A percentile compares a stretch with the other conserved stretches of the same genome.
Conservation (phyloP, 306 rosid species). For the Sechiopsis laciniata region DNA sequence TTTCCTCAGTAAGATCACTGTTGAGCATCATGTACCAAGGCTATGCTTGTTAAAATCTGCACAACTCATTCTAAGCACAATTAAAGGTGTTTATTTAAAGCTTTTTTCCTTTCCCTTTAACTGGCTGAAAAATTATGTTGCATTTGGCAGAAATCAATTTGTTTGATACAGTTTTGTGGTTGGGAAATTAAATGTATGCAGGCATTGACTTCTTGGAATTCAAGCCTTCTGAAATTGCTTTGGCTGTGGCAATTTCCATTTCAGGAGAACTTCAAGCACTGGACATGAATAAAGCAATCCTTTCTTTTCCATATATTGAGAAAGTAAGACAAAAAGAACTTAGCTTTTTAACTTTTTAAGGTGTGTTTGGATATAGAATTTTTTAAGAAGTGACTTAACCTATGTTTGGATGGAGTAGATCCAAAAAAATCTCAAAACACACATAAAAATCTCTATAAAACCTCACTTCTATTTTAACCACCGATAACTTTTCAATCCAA, state of each 20-base stretch:
- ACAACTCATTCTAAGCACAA: slow-evolving; percentile 40
- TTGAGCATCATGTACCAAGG: slow-evolving; percentile 23
- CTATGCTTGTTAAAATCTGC: slow-evolving; percentile 34
- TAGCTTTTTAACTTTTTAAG: background rate
- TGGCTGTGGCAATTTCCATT: slow-evolving; percentile 61
- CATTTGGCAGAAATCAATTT: slow-evolving; percentile 31
- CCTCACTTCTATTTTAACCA: too few relatives aligned
- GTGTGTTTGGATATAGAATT: too few relatives aligned
- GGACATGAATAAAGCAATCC: slow-evolving; percentile 39
- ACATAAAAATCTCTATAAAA: too few relatives aligned
- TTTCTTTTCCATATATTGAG: slow-evolving; percentile 40
- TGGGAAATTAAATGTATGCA: slow-evolving; percentile 42
- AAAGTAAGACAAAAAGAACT: slow-evolving; percentile 41
- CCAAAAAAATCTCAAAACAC: too few relatives aligned
- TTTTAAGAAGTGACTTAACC: too few relatives aligned
- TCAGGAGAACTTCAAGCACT: slow-evolving; percentile 35
- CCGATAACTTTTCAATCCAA: too few relatives aligned
- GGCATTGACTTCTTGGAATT: slow-evolving; percentile 81
- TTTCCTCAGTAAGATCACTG: slow-evolving; percentile 45
- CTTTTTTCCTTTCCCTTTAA: slow-evolving; percentile 18
- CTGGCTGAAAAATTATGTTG: slow-evolving; percentile 15
- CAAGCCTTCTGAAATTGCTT: slow-evolving; percentile 78
- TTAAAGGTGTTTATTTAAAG: slow-evolving; percentile 34
- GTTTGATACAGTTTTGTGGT: slow-evolving; percentile 29
- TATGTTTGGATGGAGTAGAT: too few relatives aligned